phyloP scores from a whole-genome alignment of 495 filamentous ascomycete species.

The Niebla homalea region DNA sequence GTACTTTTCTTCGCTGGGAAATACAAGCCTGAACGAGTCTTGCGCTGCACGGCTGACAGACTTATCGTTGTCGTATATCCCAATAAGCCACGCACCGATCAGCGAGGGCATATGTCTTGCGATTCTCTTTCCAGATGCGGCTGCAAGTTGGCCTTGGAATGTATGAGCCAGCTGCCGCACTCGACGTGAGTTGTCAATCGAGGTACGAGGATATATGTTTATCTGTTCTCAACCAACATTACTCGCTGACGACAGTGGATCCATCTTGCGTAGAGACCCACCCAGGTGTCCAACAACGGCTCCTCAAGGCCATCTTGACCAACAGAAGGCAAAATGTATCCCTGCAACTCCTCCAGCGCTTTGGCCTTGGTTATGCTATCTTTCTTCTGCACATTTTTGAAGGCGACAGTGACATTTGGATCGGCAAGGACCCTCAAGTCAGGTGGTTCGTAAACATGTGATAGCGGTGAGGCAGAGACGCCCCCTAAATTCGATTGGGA shows the following conservation, averaged over 20 bases:
- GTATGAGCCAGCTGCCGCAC: conserved; percentile 74
- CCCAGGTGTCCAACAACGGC: conserved; percentile 72
- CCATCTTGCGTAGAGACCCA: conserved; percentile 32
- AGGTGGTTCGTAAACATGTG: conserved; percentile 75
- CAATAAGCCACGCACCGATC: conserved; percentile 77
- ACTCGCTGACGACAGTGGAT: conserved; percentile 13
- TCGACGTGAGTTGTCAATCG: conserved; percentile 75
- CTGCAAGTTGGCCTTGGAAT: conserved; percentile 59
- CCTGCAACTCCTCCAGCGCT: conserved; percentile 72
- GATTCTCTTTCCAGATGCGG: conserved; percentile 62
- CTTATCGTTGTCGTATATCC: conserved; percentile 74
- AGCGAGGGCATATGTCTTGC: conserved; percentile 62
- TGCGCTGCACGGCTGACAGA: conserved; percentile 56
- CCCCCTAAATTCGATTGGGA: conserved; percentile 38
- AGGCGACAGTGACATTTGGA: conserved; percentile 67
- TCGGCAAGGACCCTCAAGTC: conserved; percentile 67
- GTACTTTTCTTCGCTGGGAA: conserved; percentile 67
- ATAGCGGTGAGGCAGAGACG: conserved; percentile 42
- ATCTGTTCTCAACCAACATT: conserved; percentile 40
- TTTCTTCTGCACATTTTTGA: conserved; percentile 87
- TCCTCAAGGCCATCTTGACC: conserved; percentile 52
- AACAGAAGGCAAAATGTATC: conserved; percentile 34
- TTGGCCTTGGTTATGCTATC: conserved; percentile 88
- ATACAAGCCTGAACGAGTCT: conserved; percentile 58
- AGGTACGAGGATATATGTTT: conserved; percentile 71